Percentiles rank a stretch among this genome's conserved stretches.
phyloP scores from a whole-genome alignment of 2,329 filamentous ascomycete genomes.

The Colletotrichum musicola region DNA sequence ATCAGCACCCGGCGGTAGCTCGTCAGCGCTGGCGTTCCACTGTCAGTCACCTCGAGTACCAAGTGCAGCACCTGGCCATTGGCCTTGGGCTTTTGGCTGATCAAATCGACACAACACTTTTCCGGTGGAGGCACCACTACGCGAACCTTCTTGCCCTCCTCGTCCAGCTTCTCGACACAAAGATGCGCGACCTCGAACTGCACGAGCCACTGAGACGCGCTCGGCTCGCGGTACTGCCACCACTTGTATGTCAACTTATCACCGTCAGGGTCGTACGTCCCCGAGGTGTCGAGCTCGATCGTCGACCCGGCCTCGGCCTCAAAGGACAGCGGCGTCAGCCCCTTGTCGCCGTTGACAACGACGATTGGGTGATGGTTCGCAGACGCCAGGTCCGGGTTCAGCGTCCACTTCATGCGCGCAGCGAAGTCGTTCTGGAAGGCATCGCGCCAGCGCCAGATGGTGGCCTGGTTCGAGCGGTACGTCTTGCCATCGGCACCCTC shows the following conservation, averaged over 20 bases:
- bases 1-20: constrained; percentile 61
- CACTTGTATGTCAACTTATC: constrained; percentile 59
- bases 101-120: constrained; percentile 48
- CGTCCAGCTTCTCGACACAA: constrained; percentile 43
- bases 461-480: constrained; percentile 48
- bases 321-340: constrained; percentile 53
- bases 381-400: constrained; percentile 43
- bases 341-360: constrained; percentile 55
- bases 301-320: constrained; percentile 54
- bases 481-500: constrained; percentile 46
- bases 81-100: constrained; percentile 18
- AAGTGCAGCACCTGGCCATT: constrained; percentile 60
- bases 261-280: constrained; percentile 60
- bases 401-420: constrained; percentile 55
- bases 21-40: constrained; percentile 57
- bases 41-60: constrained; percentile 62
- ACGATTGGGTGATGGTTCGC: constrained; percentile 62
- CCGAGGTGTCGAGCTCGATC: constrained; percentile 58
- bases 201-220: constrained; percentile 55
- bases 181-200: constrained; percentile 55
- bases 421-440: constrained; percentile 58
- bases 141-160: constrained; percentile 36
- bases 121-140: constrained; percentile 45
- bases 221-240: constrained; percentile 60
- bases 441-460: constrained; percentile 57